These are phyloP conservation scores for Magnusiomyces paraingens DNA, from an alignment of 1,139 yeast genomes.

Conservation along the genomic window DNA sequence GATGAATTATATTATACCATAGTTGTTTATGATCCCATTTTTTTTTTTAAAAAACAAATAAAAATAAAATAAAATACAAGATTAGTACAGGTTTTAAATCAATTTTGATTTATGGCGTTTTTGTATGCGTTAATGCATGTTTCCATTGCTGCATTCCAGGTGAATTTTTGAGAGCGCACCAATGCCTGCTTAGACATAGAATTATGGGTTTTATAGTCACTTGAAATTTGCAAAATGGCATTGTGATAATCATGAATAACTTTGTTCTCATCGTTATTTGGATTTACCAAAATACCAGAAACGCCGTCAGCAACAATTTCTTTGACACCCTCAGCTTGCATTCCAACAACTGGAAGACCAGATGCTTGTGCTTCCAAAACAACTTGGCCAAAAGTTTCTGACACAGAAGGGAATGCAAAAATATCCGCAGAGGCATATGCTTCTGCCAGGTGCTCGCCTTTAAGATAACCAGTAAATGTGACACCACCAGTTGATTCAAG, in stretches of 20 bases:
- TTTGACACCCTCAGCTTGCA: slow-evolving; percentile 19
- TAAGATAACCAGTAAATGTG: slow-evolving; percentile 20
- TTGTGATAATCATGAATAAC: slow-evolving; percentile 7
- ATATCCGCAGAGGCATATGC: slow-evolving; percentile 21
- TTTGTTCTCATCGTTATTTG: slow-evolving; percentile 2
- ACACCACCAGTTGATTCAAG: slow-evolving; percentile 16
- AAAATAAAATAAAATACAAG: not conserved
- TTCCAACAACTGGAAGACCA: slow-evolving; percentile 20
- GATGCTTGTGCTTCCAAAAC: slow-evolving; percentile 22
- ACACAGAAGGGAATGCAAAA: slow-evolving; percentile 19
- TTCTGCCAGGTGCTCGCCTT: slow-evolving; percentile 18
- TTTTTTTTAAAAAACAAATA: too few species aligned
- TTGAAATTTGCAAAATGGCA: slow-evolving; percentile 12
- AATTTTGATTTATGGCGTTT: slow-evolving; percentile 6
- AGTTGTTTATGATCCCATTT: not conserved
- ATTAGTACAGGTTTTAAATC: not conserved
- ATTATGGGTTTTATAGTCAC: slow-evolving; percentile 5
- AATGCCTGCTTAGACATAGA: slow-evolving; percentile 15
- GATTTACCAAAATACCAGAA: slow-evolving; percentile 15
- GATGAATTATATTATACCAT: not conserved
- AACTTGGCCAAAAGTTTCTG: slow-evolving; percentile 23
- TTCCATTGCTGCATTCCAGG: slow-evolving; percentile 18
- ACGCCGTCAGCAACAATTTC: slow-evolving; percentile 15
- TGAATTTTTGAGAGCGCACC: slow-evolving; percentile 13
- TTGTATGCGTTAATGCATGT: slow-evolving; percentile 15